Percentiles rank a stretch among this genome's conserved stretches.
phyloP scores from a whole-genome alignment of 805 yeast species.

The Saturnispora halmiae region DNA sequence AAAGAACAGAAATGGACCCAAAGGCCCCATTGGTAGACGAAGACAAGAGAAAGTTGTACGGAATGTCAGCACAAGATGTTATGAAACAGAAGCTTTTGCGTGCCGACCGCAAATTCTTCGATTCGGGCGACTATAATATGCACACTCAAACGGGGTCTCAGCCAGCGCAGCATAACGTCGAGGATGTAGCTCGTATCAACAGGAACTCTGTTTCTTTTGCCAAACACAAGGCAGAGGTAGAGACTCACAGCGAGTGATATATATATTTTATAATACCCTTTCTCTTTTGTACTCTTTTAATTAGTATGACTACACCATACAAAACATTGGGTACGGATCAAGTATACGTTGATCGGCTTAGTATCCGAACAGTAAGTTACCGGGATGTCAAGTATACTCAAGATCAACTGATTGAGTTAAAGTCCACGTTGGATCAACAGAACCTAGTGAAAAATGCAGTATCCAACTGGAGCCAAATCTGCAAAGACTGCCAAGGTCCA shows the following conservation, averaged over 20 bases:
- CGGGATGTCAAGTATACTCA: not conserved
- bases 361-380: constrained; percentile 2
- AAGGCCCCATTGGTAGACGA: constrained; percentile 5
- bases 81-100: constrained; percentile 10
- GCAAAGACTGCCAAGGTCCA: constrained; percentile 6
- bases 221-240: constrained; percentile 6
- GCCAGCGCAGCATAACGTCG: constrained; percentile 9
- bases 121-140: constrained; percentile 10
- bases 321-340: constrained; percentile 5
- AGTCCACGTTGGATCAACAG: not conserved
- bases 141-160: constrained; percentile 9
- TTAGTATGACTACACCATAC: constrained; percentile 3
- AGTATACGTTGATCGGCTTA: constrained; percentile 4
- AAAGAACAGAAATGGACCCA: constrained; percentile 8
- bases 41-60: constrained; percentile 7
- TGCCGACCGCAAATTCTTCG: constrained; percentile 10
- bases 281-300: constrained; percentile 1
- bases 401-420: not conserved
- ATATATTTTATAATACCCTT: not conserved
- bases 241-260: not conserved
- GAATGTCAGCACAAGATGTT: constrained; percentile 8
- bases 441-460: not conserved
- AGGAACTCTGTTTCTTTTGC: constrained; percentile 10
- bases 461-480: not conserved
- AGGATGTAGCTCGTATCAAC: constrained; percentile 10